phyloP scores from a whole-genome alignment of 495 filamentous ascomycete genomes.

The Physcia stellaris region DNA sequence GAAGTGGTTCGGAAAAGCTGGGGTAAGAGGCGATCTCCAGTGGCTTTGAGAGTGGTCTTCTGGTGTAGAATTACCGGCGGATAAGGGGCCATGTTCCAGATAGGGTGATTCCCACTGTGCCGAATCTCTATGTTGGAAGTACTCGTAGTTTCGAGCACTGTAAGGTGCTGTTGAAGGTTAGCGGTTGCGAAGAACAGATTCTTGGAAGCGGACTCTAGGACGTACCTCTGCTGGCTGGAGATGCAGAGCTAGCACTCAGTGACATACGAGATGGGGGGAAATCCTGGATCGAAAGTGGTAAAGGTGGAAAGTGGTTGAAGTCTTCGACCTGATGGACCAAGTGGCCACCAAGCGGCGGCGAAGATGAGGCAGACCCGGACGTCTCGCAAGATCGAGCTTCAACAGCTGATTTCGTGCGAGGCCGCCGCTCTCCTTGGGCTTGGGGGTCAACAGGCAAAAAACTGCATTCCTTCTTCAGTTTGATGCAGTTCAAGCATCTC shows the following conservation, averaged over 20 bases:
- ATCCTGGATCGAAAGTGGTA: conserved; percentile 27
- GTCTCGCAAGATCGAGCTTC: conserved; percentile 28
- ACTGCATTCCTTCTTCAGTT: conserved; percentile 88
- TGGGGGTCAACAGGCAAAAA: conserved; percentile 89
- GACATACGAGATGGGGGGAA: conserved; percentile 6
- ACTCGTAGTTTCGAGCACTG: conserved; percentile 10
- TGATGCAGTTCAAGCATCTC: conserved; percentile 90
- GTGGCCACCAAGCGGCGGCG: conserved; percentile 21
- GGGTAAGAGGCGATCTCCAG: conserved; percentile 17
- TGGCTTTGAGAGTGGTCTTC: conserved; percentile 13
- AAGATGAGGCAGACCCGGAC: conserved; percentile 31
- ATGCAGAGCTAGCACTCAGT: conserved; percentile 7
- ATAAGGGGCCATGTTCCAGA: conserved; percentile 11
- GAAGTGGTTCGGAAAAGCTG: conserved; percentile 12
- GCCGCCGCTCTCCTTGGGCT: conserved; percentile 42
- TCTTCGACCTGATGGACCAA: conserved; percentile 24
- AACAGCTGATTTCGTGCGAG: conserved; percentile 30
- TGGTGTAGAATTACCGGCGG: conserved; percentile 14
- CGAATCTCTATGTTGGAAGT: conserved; percentile 10
- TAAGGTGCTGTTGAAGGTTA: conserved; percentile 4
- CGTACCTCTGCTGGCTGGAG: conserved; percentile 15
- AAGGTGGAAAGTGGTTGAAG: conserved; percentile 29
- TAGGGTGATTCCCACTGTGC: conserved; percentile 14
- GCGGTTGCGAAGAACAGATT: background rate
- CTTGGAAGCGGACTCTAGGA: background rate